Evolutionary conservation across 495 filamentous ascomycete species (phyloP), one percentile per base, ranked within the genome.

Genomic region (Platismatia glauca): DNA sequence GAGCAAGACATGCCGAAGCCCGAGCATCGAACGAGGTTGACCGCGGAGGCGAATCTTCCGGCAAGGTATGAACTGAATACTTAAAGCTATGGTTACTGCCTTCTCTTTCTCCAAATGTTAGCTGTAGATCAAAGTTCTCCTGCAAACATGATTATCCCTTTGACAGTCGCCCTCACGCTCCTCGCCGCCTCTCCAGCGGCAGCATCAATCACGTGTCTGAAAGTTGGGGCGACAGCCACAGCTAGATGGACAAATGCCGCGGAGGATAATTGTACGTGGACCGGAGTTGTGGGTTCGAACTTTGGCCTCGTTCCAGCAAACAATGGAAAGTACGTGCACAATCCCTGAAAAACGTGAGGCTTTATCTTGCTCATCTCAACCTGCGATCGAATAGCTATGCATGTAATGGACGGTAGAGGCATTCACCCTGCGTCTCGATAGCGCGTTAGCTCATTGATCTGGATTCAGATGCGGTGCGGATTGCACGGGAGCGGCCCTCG

Each of bases 391-490:
- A 34, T 27, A 68, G 66, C 8, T 69, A 69, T 44, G 57, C 56
- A 37, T 69, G 67, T 31, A 69, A 69, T 37, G 67, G 67, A 43
- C 60, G 67, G 61, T 65, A 61, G 4, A 16, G n/a, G 39, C 9
- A n/a, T 15, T 24, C 24, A 20, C 31, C 3, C n/a, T 39, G 4
- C 2, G 8, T 24, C 7, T 34, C 4, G 4, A 50, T 11, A 20
- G 33, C 12, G n/a, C n/a, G 24, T 56, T 24, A 34, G 7, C 31
- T 39, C 9, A 18, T 50, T 53, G 15, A 61, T 41, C 4, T 38
- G 7, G 4, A 16, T 7, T 15, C 13, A 68, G 66, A 44, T 69
- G 67, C 58, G 67, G 67, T 55, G 67, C 60, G 12, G 67, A 55
- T 27, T 69, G 64, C 55, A 60, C 57, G 3, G 64, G 67, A 16